Evolutionary conservation across 176 grass and related monocot species (phyloP).

Genomic region (Dactylis glomerata): DNA sequence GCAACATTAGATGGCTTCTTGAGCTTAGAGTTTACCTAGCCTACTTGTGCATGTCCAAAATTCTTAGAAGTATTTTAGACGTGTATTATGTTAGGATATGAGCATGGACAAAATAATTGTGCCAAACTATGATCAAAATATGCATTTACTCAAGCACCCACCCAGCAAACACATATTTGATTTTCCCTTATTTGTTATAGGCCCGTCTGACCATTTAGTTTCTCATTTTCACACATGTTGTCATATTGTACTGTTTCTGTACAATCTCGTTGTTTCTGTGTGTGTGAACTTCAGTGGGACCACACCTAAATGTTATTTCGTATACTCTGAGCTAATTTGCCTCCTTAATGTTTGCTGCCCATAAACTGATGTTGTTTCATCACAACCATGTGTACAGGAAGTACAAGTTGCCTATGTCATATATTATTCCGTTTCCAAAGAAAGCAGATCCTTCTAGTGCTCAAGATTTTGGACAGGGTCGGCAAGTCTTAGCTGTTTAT

Average conservation of each 20-base stretch:
- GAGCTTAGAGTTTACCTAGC: neutral
- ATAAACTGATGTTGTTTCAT: conserved; percentile 24
- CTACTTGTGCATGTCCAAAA: neutral
- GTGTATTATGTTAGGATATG: neutral
- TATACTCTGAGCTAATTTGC: conserved; percentile 6
- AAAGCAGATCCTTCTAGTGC: conserved; percentile 85
- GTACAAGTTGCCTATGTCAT: conserved; percentile 77
- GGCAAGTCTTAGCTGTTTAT: conserved; percentile 94
- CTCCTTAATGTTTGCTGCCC: neutral
- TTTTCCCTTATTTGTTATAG: neutral
- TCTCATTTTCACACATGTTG: neutral
- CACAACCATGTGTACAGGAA: conserved; percentile 53
- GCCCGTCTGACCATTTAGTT: neutral
- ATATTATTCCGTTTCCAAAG: conserved; percentile 96
- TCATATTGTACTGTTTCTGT: conserved; percentile 18
- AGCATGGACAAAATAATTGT: neutral
- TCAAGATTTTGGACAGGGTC: conserved; percentile 74
- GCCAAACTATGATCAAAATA: neutral
- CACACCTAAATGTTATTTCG: neutral
- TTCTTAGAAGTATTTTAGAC: neutral
- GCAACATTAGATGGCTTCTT: neutral
- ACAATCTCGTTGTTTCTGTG: neutral
- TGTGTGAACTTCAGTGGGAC: neutral
- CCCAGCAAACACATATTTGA: neutral
- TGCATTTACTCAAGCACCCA: neutral